phyloP scores from a whole-genome alignment of 208 protist species.

The Crithidia expoeki region DNA sequence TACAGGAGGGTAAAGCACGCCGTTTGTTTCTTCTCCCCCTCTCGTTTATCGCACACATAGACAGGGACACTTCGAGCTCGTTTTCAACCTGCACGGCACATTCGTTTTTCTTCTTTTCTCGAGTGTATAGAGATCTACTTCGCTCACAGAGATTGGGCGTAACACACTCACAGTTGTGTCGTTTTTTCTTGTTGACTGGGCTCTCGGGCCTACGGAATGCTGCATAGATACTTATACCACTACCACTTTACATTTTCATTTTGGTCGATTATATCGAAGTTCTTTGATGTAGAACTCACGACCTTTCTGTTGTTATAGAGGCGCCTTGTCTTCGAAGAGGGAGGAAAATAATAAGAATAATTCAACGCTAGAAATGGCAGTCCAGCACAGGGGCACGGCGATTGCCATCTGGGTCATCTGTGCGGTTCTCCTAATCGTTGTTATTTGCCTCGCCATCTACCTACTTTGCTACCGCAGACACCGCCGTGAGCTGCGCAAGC shows the following conservation, averaged over 20 bases:
- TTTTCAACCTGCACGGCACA: too few relatives aligned
- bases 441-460: slow-evolving; percentile 45
- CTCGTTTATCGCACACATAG: too few relatives aligned
- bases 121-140: too few relatives aligned
- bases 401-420: slow-evolving; percentile 68
- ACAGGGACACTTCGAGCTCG: too few relatives aligned
- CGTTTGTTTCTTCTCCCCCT: too few relatives aligned
- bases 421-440: slow-evolving; percentile 51
- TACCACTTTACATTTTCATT: slow-evolving; percentile 16
- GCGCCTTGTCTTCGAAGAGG: too few relatives aligned
- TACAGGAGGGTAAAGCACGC: too few relatives aligned
- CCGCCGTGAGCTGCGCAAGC: slow-evolving; percentile 10
- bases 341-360: too few relatives aligned
- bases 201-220: neutral
- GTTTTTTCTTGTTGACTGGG: slow-evolving; percentile 4
- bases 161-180: too few relatives aligned
- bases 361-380: slow-evolving; percentile 44
- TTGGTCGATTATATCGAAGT: slow-evolving; percentile 14
- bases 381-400: slow-evolving; percentile 38
- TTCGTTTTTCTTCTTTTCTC: neutral
- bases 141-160: too few relatives aligned
- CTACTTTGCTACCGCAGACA: slow-evolving; percentile 26
- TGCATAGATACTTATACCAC: slow-evolving; percentile 15
- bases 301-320: neutral
- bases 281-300: neutral